These are phyloP conservation scores for Geotrichum cucujoidarum DNA, from an alignment of 1,139 yeast genomes.

Conservation along the genomic window DNA sequence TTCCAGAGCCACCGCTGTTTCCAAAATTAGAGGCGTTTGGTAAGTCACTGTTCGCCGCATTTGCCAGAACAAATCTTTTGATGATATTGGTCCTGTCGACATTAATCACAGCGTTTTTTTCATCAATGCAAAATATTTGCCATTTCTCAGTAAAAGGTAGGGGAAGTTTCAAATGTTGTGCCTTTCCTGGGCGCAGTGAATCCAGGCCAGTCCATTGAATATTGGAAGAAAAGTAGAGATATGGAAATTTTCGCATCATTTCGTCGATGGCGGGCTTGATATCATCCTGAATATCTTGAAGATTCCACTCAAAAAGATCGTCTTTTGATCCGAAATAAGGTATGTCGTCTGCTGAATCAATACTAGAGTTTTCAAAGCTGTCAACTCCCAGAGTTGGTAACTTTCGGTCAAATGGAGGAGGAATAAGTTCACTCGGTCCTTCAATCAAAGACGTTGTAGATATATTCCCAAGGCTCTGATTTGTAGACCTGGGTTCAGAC, in stretches of 20 bases:
- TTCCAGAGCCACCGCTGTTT: conserved; percentile 4
- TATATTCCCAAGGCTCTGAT: too few species aligned
- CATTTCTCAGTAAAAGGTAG: conserved; percentile 33
- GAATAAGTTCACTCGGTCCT: background rate
- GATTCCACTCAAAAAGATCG: conserved; percentile 34
- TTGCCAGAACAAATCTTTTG: background rate
- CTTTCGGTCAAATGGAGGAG: conserved; percentile 18
- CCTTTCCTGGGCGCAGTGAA: conserved; percentile 26
- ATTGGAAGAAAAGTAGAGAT: conserved; percentile 25
- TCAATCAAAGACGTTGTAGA: conserved; percentile 11
- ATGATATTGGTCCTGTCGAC: conserved; percentile 19
- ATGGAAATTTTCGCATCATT: conserved; percentile 29
- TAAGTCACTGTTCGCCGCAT: background rate
- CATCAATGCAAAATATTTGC: conserved; percentile 36
- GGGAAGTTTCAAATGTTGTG: conserved; percentile 27
- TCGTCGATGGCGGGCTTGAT: conserved; percentile 36
- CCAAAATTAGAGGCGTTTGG: background rate
- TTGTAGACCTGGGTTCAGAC: too few species aligned
- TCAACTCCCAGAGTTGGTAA: conserved; percentile 23
- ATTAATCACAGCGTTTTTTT: conserved; percentile 30
- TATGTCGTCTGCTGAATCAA: conserved; percentile 16
- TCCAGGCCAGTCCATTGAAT: conserved; percentile 20
- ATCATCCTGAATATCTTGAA: conserved; percentile 34
- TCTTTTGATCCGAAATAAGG: conserved; percentile 25
- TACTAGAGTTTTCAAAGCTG: conserved; percentile 16